Base-by-base conservation (phyloP, 2,329 filamentous ascomycete genomes). In the Sporothrix variecibatus region DNA sequence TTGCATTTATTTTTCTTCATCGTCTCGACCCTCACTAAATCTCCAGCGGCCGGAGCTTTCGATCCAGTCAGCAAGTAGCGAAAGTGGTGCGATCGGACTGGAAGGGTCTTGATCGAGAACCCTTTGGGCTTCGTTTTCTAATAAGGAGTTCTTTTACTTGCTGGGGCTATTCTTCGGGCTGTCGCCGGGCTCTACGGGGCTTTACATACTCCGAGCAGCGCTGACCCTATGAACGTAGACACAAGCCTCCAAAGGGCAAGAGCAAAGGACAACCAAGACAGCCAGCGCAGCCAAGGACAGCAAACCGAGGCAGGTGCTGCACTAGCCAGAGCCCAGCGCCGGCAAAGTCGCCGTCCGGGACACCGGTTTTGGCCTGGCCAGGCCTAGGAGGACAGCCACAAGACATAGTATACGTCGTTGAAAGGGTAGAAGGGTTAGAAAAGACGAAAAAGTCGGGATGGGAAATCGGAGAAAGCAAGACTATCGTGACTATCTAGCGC, bases 151-250 rank as follows among this genome's bases (percentile, higher is more conserved):
- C 17, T 11, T 64, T n/a, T 40, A n/a, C 31, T n/a, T 64, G 9
- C 6, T 23, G 31, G 20, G 15, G 58, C 34, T 23, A 38, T 64
- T 64, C 9, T 60, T 8, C 28, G n/a, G 28, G 26, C 56, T 20
- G 31, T 20, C 20, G 31, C 17, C 31, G 34, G 26, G 31, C 34
- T 23, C 2, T n/a, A 40, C 60, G 60, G 34, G 20, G 60, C 20
- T 64, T 64, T 64, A 64, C 60, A 64, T 40, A 40, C 60, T 12
- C 60, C 60, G 20, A 64, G 40, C 20, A 64, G 34, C 60, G 60
- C 17, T 3, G 28, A 20, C 56, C 15, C 56, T 0, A 43, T 8
- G 40, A 2, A 5, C 40, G 34, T 8, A 34, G 34, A 1, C 34
- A 1, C 34, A 56, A 31, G 26, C 9, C 51, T 4, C 51, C 8